Percentiles rank a stretch among this genome's conserved stretches.
Evolutionary conservation across 768 basidiomycete species (phyloP).

Genomic region (Podaxis mareebaensis): DNA sequence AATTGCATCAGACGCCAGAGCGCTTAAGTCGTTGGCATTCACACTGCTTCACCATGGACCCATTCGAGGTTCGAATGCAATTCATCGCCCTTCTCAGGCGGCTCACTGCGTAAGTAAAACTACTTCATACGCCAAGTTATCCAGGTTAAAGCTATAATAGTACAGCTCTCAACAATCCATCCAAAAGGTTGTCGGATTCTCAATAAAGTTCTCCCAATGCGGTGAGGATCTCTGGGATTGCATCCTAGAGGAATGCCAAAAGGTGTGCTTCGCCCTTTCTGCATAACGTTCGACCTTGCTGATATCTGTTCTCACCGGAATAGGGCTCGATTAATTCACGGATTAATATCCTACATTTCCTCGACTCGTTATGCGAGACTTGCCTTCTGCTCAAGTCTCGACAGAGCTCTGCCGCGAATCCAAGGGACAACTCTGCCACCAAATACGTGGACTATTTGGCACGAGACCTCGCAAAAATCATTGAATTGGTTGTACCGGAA

Average conservation of each 20-base stretch:
- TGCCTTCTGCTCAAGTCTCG: constrained; percentile 66
- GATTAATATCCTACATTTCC: constrained; percentile 92
- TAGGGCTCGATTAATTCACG: constrained; percentile 86
- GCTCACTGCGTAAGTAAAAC: constrained; percentile 35
- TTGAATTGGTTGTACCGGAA: constrained; percentile 84
- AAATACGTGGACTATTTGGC: constrained; percentile 78
- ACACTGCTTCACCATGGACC: constrained; percentile 29
- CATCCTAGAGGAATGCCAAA: constrained; percentile 86
- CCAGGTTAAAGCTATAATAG: constrained; percentile 24
- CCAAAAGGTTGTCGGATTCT: constrained; percentile 83
- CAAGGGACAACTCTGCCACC: constrained; percentile 20
- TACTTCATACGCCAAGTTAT: constrained; percentile 6
- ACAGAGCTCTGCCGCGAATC: constrained; percentile 14
- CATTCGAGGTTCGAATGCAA: constrained; percentile 42
- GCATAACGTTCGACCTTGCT: neutral
- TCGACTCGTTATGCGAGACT: constrained; percentile 85
- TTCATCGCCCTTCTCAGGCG: constrained; percentile 34
- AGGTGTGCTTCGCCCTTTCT: constrained; percentile 43
- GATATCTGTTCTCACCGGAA: neutral
- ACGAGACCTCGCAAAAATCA: constrained; percentile 76
- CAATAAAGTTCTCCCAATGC: constrained; percentile 79
- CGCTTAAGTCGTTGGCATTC: neutral
- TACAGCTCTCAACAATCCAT: constrained; percentile 83
- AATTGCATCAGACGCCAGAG: neutral
- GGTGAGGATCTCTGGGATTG: constrained; percentile 96